phyloP scores from a whole-genome alignment of 805 yeast species.

The Kregervanrija fluxuum region DNA sequence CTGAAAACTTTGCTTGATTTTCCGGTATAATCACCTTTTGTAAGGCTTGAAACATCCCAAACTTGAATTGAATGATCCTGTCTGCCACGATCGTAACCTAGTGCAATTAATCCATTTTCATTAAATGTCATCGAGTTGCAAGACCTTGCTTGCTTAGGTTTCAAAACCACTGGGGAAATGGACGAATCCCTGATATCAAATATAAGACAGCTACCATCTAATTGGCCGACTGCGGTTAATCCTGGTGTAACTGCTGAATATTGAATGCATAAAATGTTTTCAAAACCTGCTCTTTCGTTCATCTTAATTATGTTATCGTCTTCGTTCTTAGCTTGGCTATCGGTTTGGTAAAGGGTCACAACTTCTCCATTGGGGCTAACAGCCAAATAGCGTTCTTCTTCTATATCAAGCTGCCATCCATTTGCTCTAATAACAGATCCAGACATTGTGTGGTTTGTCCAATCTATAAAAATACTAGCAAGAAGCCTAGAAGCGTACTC shows the following conservation, averaged over 20 bases:
- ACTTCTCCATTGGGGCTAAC: conserved; percentile 79
- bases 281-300: conserved; percentile 56
- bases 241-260: conserved; percentile 53
- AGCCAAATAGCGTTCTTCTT: conserved; percentile 50
- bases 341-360: conserved; percentile 56
- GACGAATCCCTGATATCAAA: conserved; percentile 45
- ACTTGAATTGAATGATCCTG: conserved; percentile 71
- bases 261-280: conserved; percentile 57
- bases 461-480: no score
- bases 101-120: conserved; percentile 56
- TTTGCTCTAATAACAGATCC: conserved; percentile 54
- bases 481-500: no score
- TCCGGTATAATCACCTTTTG: conserved; percentile 43
- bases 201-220: conserved; percentile 57
- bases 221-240: conserved; percentile 64
- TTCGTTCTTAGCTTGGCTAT: conserved; percentile 28
- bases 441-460: conserved; percentile 33
- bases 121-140: conserved; percentile 72
- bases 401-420: conserved; percentile 51
- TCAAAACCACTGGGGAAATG: conserved; percentile 32
- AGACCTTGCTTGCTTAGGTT: conserved; percentile 63
- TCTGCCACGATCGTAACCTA: conserved; percentile 72
- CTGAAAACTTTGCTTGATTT: conserved; percentile 42
- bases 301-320: conserved; percentile 48
- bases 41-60: conserved; percentile 50